These are phyloP conservation scores for Cryptococcus sp. DNA, from an alignment of 1,284 basidiomycete species.

Conservation along the genomic window DNA sequence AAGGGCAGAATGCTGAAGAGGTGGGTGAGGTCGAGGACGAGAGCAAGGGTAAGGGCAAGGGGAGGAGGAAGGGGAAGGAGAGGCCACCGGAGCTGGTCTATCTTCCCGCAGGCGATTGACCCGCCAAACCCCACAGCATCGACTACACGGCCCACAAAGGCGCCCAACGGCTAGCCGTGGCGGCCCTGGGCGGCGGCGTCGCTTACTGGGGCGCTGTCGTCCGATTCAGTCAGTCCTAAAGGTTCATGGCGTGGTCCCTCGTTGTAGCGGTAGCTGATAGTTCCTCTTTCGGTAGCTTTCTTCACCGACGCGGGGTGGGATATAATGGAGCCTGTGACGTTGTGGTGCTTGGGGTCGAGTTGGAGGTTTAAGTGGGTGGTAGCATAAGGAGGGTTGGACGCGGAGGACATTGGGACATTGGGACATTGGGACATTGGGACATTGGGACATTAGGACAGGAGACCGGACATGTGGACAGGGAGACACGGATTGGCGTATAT, in stretches of 20 bases:
- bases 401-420: too few relatives aligned
- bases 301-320: constrained; percentile 55
- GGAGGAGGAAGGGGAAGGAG: not conserved
- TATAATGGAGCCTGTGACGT: constrained; percentile 62
- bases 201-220: constrained; percentile 64
- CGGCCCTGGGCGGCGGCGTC: constrained; percentile 59
- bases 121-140: constrained; percentile 48
- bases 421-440: too few relatives aligned
- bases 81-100: constrained; percentile 19
- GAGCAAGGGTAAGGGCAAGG: not conserved
- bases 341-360: too few relatives aligned
- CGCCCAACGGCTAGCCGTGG: constrained; percentile 58
- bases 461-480: too few relatives aligned
- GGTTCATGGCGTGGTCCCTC: too few relatives aligned
- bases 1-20: too few relatives aligned
- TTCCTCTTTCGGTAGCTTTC: constrained; percentile 24
- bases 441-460: too few relatives aligned
- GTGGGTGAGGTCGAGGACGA: not conserved
- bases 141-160: constrained; percentile 59
- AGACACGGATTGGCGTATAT: too few relatives aligned
- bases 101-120: not conserved
- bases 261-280: too few relatives aligned
- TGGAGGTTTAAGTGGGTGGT: too few relatives aligned
- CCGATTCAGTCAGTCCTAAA: constrained; percentile 54
- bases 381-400: too few relatives aligned